Base-by-base conservation (phyloP, 1,284 basidiomycete genomes). In the Microbotryomycetes sp. region DNA sequence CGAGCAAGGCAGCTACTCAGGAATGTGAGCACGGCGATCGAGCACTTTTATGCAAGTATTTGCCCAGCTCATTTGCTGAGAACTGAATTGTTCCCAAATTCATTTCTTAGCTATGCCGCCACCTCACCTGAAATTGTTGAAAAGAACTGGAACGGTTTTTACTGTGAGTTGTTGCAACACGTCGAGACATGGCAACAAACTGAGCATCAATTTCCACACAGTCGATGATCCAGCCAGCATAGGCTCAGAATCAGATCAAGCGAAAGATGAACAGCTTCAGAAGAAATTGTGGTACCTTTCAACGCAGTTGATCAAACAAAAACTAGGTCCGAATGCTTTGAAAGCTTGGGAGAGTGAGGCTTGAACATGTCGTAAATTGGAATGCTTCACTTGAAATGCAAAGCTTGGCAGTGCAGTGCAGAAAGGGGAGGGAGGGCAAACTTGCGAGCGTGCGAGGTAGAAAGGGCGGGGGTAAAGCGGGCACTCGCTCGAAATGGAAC, bases 281-380 rank as follows among this genome's bases (percentile, higher is more conserved):
- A 74, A 71, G 54, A 77, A 77, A n/a, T 65, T 80, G 47, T 80
- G 79, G 76, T 74, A 70, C 25, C 71, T 79, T 58, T 76, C 75
- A 58, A 73, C 77, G 65, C 56, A 67, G 25, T 62, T 79, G 49
- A 73, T 77, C 25, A 69, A 63, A 64, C 72, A 76, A 45, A 75
- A 75, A 61, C 62, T 78, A 16, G 76, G 76, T 14, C 46, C 66
- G 6, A 76, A 77, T 32, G 75, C 75, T 31, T 63, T 80, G 54
- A 63, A 72, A 31, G 52, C 64, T n/a, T 76, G 75, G 76, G 42
- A 51, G 48, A 54, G 51, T 12, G 36, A 42, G 36, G 12, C 36
- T 42, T 42, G 36, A 42, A 42, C 36, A 19, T 19, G 36, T 19
- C n/a, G n/a, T n/a, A n/a, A n/a, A n/a, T n/a, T n/a, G n/a, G n/a